Conservation (phyloP, 2,329 filamentous ascomycete species). For the Botrytis medusae region DNA sequence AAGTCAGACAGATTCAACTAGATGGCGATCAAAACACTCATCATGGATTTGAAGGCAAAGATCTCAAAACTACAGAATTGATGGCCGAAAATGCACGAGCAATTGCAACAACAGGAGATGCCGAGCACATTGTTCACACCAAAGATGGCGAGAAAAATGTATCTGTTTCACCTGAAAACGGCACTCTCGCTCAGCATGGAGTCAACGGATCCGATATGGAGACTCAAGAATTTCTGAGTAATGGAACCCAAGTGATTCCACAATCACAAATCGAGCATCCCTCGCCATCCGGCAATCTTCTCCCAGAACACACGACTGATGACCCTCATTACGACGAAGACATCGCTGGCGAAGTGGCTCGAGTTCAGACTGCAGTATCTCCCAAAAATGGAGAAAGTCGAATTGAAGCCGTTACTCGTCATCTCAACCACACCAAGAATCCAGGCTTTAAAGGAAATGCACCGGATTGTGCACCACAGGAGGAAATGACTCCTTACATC, state of each 20-base stretch:
- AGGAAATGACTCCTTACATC: constrained; percentile 68
- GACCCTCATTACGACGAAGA: constrained; percentile 64
- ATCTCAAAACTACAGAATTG: constrained; percentile 25
- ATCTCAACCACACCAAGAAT: constrained; percentile 64
- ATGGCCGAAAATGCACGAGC: constrained; percentile 32
- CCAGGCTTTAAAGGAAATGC: constrained; percentile 51
- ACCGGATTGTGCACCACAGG: constrained; percentile 51
- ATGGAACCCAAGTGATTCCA: constrained; percentile 31
- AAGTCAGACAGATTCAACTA: constrained; percentile 21
- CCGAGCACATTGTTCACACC: constrained; percentile 32
- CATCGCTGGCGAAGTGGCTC: constrained; percentile 58
- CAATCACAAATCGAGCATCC: constrained; percentile 33
- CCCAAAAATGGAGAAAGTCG: constrained; percentile 51
- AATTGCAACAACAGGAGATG: constrained; percentile 31
- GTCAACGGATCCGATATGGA: constrained; percentile 28
- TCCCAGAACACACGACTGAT: constrained; percentile 57
- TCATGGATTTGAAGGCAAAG: constrained; percentile 27
- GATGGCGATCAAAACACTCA: constrained; percentile 17
- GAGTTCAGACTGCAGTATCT: constrained; percentile 59
- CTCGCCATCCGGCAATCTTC: constrained; percentile 26
- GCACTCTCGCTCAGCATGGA: neutral
- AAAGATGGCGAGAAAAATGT: constrained; percentile 13
- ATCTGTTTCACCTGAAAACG: neutral
- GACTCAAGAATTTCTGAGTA: constrained; percentile 32
- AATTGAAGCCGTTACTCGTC: constrained; percentile 59